These are phyloP conservation scores for Fomitopsis schrenkii DNA, from an alignment of 1,284 basidiomycete genomes.

Conservation along the genomic window DNA sequence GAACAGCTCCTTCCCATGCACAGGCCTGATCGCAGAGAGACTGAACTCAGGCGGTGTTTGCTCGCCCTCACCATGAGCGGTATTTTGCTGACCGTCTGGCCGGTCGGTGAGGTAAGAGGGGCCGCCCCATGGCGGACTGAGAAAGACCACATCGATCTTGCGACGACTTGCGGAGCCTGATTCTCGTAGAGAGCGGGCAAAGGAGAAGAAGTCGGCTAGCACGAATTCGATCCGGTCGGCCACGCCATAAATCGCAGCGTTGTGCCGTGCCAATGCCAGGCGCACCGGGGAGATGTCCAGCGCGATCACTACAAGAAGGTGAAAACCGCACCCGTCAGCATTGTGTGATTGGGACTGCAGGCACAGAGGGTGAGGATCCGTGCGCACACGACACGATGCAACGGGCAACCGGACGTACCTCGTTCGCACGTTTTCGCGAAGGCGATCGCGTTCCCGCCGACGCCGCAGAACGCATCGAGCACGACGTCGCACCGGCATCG, in stretches of 20 bases:
- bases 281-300: constrained; percentile 85
- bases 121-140: constrained; percentile 93
- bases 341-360: neutral
- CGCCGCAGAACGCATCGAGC: constrained; percentile 95
- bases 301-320: constrained; percentile 74
- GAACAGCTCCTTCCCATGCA: constrained; percentile 83
- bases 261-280: constrained; percentile 85
- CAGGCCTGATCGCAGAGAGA: constrained; percentile 71
- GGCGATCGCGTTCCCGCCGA: constrained; percentile 96
- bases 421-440: constrained; percentile 94
- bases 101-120: constrained; percentile 58
- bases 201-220: constrained; percentile 81
- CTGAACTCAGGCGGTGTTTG: constrained; percentile 54
- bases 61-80: neutral
- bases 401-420: constrained; percentile 44
- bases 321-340: neutral
- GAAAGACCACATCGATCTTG: constrained; percentile 83
- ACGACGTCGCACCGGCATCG: constrained; percentile 83
- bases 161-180: neutral
- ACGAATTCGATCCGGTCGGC: constrained; percentile 93
- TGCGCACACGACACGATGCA: neutral
- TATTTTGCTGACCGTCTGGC: constrained; percentile 12
- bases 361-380: constrained; percentile 1
- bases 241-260: constrained; percentile 91
- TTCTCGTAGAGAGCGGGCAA: constrained; percentile 47